These are phyloP conservation scores for Penicillium cinerascens DNA, from an alignment of 495 filamentous ascomycete species.

Conservation along the genomic window DNA sequence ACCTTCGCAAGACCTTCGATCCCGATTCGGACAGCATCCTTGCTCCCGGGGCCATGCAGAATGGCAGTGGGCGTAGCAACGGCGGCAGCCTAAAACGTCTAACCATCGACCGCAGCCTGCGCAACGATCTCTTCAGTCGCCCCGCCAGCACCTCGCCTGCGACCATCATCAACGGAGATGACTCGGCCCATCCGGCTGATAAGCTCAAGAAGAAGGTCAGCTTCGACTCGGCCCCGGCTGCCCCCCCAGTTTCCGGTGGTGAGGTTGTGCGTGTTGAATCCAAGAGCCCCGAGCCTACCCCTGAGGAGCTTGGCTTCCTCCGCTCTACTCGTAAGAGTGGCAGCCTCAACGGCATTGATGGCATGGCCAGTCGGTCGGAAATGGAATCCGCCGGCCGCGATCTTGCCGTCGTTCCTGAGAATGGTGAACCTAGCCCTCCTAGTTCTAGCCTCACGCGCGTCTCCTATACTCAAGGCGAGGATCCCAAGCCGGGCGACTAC, in stretches of 20 bases:
- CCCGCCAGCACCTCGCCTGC: slow-evolving; percentile 42
- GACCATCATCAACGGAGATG: slow-evolving; percentile 49
- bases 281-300: slow-evolving; percentile 50
- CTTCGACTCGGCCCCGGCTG: slow-evolving; percentile 64
- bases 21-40: slow-evolving; percentile 76
- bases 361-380: slow-evolving; percentile 52
- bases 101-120: slow-evolving; percentile 81
- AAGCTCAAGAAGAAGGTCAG: slow-evolving; percentile 79
- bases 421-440: slow-evolving; percentile 41
- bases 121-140: slow-evolving; percentile 66
- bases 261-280: slow-evolving; percentile 44
- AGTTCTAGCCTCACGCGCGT: slow-evolving; percentile 25
- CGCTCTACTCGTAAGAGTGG: slow-evolving; percentile 49
- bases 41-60: slow-evolving; percentile 79
- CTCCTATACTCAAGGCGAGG: slow-evolving; percentile 35
- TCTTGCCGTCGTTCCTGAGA: slow-evolving; percentile 74
- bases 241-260: slow-evolving; percentile 25
- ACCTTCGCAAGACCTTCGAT: slow-evolving; percentile 61
- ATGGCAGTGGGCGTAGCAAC: slow-evolving; percentile 58
- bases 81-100: slow-evolving; percentile 79
- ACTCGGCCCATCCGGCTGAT: slow-evolving; percentile 32
- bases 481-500: slow-evolving; percentile 69
- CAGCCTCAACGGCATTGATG: slow-evolving; percentile 50
- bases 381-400: slow-evolving; percentile 72
- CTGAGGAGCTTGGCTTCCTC: slow-evolving; percentile 66